Conservation (phyloP, 495 filamentous ascomycete genomes). For the Cairneyella variabilis region DNA sequence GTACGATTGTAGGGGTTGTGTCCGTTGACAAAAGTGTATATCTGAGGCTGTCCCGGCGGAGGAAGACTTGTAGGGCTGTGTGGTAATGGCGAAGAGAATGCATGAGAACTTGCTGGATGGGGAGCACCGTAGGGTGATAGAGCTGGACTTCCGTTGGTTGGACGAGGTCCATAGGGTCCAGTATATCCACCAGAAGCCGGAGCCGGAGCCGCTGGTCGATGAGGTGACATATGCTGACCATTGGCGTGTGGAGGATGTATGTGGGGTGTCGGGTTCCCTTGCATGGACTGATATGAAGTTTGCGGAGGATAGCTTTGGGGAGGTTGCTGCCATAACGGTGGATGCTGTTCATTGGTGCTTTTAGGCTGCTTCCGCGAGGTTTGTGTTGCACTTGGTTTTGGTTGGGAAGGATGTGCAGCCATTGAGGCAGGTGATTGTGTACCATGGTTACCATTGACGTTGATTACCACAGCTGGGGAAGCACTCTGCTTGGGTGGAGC, state of each 20-base stretch:
- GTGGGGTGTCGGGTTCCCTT: not conserved
- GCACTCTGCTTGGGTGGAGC: conserved; percentile 13
- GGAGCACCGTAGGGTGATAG: conserved; percentile 2
- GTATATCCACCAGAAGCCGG: not conserved
- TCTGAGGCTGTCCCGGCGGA: conserved; percentile 17
- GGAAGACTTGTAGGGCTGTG: conserved; percentile 26
- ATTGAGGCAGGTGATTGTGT: conserved; percentile 11
- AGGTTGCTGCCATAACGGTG: conserved; percentile 7
- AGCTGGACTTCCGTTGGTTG: conserved; percentile 1
- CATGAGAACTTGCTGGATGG: conserved; percentile 15
- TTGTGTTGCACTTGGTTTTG: too few species aligned
- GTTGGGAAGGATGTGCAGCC: not conserved
- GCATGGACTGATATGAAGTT: not conserved
- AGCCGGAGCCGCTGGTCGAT: not conserved
- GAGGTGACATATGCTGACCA: not conserved
- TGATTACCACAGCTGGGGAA: conserved; percentile 8
- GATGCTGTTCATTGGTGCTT: conserved; percentile 1
- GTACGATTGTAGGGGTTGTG: not conserved
- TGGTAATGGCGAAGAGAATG: conserved; percentile 25
- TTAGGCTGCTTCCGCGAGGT: not conserved
- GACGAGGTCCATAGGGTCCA: conserved; percentile 4
- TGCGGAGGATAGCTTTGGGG: not conserved
- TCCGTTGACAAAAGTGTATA: conserved; percentile 22
- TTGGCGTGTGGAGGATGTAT: conserved; percentile 1
- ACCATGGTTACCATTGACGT: conserved; percentile 9